Evolutionary conservation across 192 early-diverging fungal species (phyloP), one percentile per base, ranked within the genome.

Genomic region (Backusella macrospora): DNA sequence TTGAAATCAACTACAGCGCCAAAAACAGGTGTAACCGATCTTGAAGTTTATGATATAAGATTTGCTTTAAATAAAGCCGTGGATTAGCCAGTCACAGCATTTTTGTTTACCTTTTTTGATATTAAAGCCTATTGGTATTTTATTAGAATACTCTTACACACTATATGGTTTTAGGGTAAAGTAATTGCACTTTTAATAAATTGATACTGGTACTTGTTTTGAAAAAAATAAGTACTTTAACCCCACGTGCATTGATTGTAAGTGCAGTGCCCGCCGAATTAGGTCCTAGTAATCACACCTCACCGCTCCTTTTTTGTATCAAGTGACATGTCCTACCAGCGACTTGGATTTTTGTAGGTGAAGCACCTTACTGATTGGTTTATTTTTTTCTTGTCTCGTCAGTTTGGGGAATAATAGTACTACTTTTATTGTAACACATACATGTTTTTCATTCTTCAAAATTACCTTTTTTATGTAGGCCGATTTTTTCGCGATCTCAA

Each of bases 271-370:
- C 21, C 52, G 26, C 52, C 21, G 52, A 59, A 59, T 59, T 59
- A 13, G 21, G 52, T 26, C 52, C 52, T 26, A 59, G 21, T 12
- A 23, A 59, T 59, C 52, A 59, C 52, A 59, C 3, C 52, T 59
- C 52, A 59, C 10, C 26, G 52, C 26, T 59, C 52, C 52, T 59
- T 59, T 59, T 59, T 59, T 12, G 52, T 59, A 59, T 59, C 52
- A 13, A 59, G 8, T 59, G 52, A 59, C 10, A 26, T 59, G 52
- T 59, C 52, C 52, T 59, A 59, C 52, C 52, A 59, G 10, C 2
- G 13, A 18, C 21, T 59, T 26, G 23, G 52, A n/a, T 59, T 59
- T 59, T 59, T 59, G 18, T 59, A 34, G 29, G 21, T 59, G 52
- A 59, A 59, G 52, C 52, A 59, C 52, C 13, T 59, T 59, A 29